Base-by-base conservation (phyloP, 495 filamentous ascomycete genomes). In the Tuber umbilicatum region DNA sequence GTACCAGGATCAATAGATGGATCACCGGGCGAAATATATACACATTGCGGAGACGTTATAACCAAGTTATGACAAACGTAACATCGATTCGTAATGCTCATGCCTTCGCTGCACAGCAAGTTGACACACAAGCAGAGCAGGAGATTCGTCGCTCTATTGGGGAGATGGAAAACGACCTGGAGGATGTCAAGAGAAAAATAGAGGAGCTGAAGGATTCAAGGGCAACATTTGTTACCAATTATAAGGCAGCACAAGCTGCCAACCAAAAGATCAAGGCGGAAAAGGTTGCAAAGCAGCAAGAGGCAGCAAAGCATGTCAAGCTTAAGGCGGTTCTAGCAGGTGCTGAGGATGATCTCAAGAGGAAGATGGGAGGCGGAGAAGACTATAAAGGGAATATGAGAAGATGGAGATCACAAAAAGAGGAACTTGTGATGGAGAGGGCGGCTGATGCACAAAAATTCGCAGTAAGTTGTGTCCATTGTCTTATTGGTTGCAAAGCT, bases 371-470 rank as follows among this genome's bases (percentile, higher is more conserved):
- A 14, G 75, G 68, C 10, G 70, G 73, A 16, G 75, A 75, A 19
- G 73, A 73, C 21, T 81, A 82, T 50, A 80, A 76, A 40, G 69
- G 74, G 23, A 76, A 69, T 55, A 76, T 89, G 12, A 69, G 74
- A n/a, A 81, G 81, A 0, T 80, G 90, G 42, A 83, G 85, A 12
- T 81, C 84, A 4, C 84, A 89, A 73, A 85, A 88, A 69, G 89
- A 91, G 70, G 78, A 87, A 71, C 78, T 90, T 4, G 83, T 88
- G 2, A 81, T 94, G 2, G 81, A 90, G 73, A 91, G 90, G 77
- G 90, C 89, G 38, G 86, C 88, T 70, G 83, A 87, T 16, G 86
- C 90, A 16, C 83, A 97, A 39, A 82, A 90, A 76, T 90, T 90
- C 82, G 87, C 87, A 64, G 89, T 90, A 85, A 71, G 87, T 84